phyloP scores from a whole-genome alignment of 352 stramenopile genomes.

The Phytophthora foliorum region DNA sequence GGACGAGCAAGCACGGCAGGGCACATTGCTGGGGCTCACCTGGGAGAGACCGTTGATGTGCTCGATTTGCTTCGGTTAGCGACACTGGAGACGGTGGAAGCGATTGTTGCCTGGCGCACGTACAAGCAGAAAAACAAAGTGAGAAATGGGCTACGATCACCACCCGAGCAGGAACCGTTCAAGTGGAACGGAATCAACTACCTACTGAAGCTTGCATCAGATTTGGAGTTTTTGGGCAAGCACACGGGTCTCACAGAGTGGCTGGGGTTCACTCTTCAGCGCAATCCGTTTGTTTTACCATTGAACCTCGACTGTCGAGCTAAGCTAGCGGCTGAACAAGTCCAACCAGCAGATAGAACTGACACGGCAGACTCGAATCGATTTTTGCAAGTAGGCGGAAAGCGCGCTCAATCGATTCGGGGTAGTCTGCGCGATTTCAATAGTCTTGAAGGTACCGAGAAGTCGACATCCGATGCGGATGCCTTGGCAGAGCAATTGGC shows the following conservation, averaged over 20 bases:
- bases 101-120: constrained; percentile 77
- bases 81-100: constrained; percentile 92
- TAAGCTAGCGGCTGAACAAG: constrained; percentile 25
- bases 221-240: constrained; percentile 92
- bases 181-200: constrained; percentile 95
- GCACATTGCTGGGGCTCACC: constrained; percentile 58
- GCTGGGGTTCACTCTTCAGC: constrained; percentile 85
- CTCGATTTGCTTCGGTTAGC: constrained; percentile 88
- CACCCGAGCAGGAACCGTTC: constrained; percentile 52
- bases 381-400: constrained; percentile 75
- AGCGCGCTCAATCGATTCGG: constrained; percentile 35
- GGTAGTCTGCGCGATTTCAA: constrained; percentile 11
- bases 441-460: background rate
- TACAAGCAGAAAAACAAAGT: constrained; percentile 35
- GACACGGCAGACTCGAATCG: constrained; percentile 36
- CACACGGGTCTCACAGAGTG: constrained; percentile 79
- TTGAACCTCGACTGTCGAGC: constrained; percentile 76
- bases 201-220: constrained; percentile 90
- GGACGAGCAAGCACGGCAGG: constrained; percentile 49
- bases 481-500: constrained; percentile 37
- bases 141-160: constrained; percentile 16
- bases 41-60: constrained; percentile 82
- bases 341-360: background rate
- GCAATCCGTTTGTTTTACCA: constrained; percentile 92
- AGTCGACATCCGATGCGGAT: constrained; percentile 28